Conservation (phyloP, 306 rosid genomes). For the Lithocarpus polystachyus region DNA sequence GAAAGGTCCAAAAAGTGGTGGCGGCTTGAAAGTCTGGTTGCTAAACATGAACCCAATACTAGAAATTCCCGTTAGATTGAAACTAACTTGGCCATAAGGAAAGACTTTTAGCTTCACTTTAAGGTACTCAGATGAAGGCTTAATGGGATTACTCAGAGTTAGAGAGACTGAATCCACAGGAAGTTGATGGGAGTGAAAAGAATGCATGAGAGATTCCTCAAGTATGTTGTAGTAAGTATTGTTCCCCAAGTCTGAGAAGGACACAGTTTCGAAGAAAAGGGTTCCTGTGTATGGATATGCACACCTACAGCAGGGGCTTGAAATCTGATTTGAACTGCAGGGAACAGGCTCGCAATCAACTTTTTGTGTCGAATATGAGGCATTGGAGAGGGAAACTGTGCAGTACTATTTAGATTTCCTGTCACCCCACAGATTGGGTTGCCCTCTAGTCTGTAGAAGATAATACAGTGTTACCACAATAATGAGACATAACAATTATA, state of each 20-base stretch:
- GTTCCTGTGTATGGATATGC: constrained; percentile 20
- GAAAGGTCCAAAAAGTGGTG: constrained; percentile 27
- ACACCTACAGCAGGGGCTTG: constrained; percentile 27
- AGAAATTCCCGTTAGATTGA: constrained; percentile 14
- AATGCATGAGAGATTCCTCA: background rate
- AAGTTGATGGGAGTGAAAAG: background rate
- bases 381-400: too few species aligned
- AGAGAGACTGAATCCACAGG: constrained; percentile 20
- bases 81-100: constrained; percentile 19
- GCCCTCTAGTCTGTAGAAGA: too few species aligned
- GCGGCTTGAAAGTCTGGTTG: constrained; percentile 30
- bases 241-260: constrained; percentile 7
- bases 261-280: constrained; percentile 28
- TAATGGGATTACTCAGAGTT: too few species aligned
- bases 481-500: too few species aligned
- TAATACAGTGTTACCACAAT: too few species aligned
- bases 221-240: constrained; percentile 1
- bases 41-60: constrained; percentile 30
- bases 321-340: constrained; percentile 3
- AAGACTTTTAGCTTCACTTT: constrained; percentile 15
- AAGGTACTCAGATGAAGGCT: constrained; percentile 17
- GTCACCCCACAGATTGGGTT: too few species aligned
- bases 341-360: too few species aligned
- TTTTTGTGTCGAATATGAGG: too few species aligned
- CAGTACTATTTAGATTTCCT: too few species aligned